A percentile compares a stretch with the other conserved stretches of the same genome.
Evolutionary conservation across 768 basidiomycete genomes (phyloP).

Genomic region (Crepidotus variabilis): DNA sequence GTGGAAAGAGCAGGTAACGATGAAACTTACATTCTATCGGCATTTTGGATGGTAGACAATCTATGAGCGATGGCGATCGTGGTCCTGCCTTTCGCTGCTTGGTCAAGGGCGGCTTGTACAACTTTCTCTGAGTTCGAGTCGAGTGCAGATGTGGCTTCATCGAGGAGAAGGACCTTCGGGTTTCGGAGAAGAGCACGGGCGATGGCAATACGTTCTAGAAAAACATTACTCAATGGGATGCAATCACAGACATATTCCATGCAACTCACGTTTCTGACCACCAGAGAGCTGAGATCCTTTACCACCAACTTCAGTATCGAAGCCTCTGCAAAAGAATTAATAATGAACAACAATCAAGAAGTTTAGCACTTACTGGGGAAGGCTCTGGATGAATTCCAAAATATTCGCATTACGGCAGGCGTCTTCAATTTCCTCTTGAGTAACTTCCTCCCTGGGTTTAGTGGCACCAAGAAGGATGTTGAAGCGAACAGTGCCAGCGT

Average conservation of each 20-base stretch:
- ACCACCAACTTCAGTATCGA: slow-evolving; percentile 88
- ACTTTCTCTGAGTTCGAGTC: slow-evolving; percentile 92
- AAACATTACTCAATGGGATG: slow-evolving; percentile 3
- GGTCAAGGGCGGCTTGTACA: slow-evolving; percentile 91
- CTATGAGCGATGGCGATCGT: slow-evolving; percentile 96
- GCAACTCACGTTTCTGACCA: slow-evolving; percentile 73
- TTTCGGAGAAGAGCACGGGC: slow-evolving; percentile 90
- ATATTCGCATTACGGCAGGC: slow-evolving; percentile 89
- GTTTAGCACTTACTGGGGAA: slow-evolving; percentile 62
- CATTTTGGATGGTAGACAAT: slow-evolving; percentile 89
- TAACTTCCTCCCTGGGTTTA: slow-evolving; percentile 74
- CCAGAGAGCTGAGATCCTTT: slow-evolving; percentile 89
- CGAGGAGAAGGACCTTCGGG: slow-evolving; percentile 82
- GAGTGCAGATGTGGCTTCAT: slow-evolving; percentile 89
- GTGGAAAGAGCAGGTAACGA: slow-evolving; percentile 7
- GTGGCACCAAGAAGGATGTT: slow-evolving; percentile 86
- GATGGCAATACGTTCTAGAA: slow-evolving; percentile 67
- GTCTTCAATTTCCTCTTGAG: slow-evolving; percentile 81
- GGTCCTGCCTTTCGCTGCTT: slow-evolving; percentile 87
- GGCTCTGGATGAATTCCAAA: slow-evolving; percentile 80
- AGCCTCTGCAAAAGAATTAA: slow-evolving; percentile 50
- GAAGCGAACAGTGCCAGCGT: slow-evolving; percentile 88
- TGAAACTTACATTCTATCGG: slow-evolving; percentile 72
- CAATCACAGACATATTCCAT: slow-evolving; percentile 1
- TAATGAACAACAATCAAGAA: neutral